Evolutionary conservation across 768 basidiomycete genomes (phyloP), one percentile per base, ranked within the genome.

Genomic region (Leccinum disarticulatum): DNA sequence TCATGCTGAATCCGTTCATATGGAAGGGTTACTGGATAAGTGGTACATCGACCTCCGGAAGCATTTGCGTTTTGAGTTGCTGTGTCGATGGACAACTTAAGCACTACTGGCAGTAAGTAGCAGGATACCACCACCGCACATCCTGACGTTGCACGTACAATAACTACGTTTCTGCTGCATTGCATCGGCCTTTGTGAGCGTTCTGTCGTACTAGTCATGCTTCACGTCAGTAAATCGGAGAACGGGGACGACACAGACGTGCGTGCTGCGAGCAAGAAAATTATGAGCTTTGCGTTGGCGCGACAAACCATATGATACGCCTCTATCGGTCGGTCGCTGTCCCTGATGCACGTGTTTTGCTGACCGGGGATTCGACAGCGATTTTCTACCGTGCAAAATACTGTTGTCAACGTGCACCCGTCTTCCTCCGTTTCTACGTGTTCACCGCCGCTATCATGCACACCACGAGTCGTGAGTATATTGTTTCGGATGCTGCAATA

Each of bases 371-470:
- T 56, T 56, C 35, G 38, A 36, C 64, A 88, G 85, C 84, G 17
- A 73, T 79, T 5, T 73, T 83, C 4, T 93, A 88, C 72, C 78
- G 79, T 28, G 85, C 88, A 64, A 81, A 77, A 35, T 87, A 87
- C 72, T 77, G 81, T 48, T 76, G 90, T 58, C 79, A 80, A 52
- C 81, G 81, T 15, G 83, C 83, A n/a, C 76, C 90, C 2, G 87
- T 86, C 4, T 92, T 90, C 68, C 74, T 90, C 28, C 86, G 83
- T 66, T 93, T 91, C 68, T 91, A 91, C 66, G 77, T 90, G 15
- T 93, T 93, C 75, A 87, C 87, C 3, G 89, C 90, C 15, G 83
- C 84, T 58, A 84, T 92, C 55, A 90, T 89, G 87, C 91, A 92
- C 65, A 82, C 89, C 50, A 85, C 85, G 2, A 86, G 77, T 41